phyloP scores from a whole-genome alignment of 108 stramenopile genomes.

The Nannochloropsis gaditana region DNA sequence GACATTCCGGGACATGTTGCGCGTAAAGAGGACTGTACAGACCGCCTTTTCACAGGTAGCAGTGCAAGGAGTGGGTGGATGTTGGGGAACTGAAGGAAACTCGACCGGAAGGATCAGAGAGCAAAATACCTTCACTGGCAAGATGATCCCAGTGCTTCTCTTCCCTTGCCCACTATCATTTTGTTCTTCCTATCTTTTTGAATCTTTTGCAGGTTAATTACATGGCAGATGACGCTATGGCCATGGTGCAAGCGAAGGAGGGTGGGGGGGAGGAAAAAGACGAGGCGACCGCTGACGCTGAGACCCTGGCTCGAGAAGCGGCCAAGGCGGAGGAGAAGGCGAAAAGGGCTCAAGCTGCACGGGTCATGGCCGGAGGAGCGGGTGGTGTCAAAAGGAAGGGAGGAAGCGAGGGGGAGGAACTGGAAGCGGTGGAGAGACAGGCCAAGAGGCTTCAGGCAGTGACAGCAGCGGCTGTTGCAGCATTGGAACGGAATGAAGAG shows the following conservation, averaged over 20 bases:
- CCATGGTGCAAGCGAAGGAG: constrained; percentile 21
- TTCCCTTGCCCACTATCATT: not conserved
- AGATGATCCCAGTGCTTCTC: not conserved
- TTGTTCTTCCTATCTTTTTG: not conserved
- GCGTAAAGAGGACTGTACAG: constrained; percentile 83
- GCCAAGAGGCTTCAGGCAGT: constrained; percentile 48
- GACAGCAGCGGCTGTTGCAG: constrained; percentile 29
- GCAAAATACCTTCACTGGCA: no score
- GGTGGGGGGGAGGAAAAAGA: constrained; percentile 40
- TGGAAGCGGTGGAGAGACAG: constrained; percentile 78
- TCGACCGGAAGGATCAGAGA: no score
- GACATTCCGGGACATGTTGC: constrained; percentile 93
- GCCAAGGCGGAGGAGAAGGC: constrained; percentile 1
- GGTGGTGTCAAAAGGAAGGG: constrained; percentile 59
- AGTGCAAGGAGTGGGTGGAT: not conserved
- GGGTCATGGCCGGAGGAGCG: constrained; percentile 49
- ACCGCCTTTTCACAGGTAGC: constrained; percentile 68
- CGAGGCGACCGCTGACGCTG: constrained; percentile 42
- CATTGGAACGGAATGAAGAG: constrained; percentile 23
- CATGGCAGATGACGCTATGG: constrained; percentile 72
- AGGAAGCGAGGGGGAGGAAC: constrained; percentile 58
- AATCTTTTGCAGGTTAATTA: constrained; percentile 63
- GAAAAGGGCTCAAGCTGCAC: not conserved
- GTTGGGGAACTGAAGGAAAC: no score
- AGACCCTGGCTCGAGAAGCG: constrained; percentile 20